A percentile compares a stretch with the other conserved stretches of the same genome.
Evolutionary conservation across 2,329 filamentous ascomycete genomes (phyloP).

Genomic region (Fusarium proliferatum): DNA sequence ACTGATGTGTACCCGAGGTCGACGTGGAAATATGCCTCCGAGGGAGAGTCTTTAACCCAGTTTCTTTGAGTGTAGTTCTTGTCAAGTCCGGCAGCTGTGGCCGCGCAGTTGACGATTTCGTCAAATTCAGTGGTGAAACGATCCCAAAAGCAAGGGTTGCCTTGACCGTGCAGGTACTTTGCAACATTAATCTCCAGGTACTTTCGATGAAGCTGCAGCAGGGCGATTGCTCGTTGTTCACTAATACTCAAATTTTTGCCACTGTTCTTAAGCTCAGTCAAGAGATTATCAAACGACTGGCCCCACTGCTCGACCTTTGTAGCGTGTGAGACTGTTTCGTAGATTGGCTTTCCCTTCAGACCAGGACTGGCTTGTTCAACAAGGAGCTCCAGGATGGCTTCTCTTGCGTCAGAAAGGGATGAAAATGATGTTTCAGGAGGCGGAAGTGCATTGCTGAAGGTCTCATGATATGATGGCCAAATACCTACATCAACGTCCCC

Average conservation of each 20-base stretch:
- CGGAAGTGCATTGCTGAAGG: neutral
- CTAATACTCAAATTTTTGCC: accelerated
- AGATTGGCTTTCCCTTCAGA: conserved; percentile 2
- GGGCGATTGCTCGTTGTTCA: conserved; percentile 6
- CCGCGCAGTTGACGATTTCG: neutral
- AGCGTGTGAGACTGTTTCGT: neutral
- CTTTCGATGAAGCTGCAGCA: conserved; percentile 21
- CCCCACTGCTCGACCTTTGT: conserved; percentile 13
- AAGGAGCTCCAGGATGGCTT: conserved; percentile 12
- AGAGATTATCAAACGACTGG: neutral
- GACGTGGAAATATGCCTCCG: conserved; percentile 15
- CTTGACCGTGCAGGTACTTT: conserved; percentile 15
- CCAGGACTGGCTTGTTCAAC: conserved; percentile 23
- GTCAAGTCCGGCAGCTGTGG: neutral
- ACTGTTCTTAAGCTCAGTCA: neutral
- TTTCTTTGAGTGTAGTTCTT: neutral
- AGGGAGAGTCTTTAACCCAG: neutral
- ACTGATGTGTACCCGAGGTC: conserved; percentile 24
- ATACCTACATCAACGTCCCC: conserved; percentile 6
- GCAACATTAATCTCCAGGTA: conserved; percentile 21
- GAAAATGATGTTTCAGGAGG: neutral
- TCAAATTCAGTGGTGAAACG: conserved; percentile 6
- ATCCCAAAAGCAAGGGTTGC: conserved; percentile 31
- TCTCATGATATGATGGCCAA: neutral
- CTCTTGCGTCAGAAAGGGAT: conserved; percentile 9